Base-by-base conservation (phyloP, 257 asterid genomes). In the Verbena officinalis region DNA sequence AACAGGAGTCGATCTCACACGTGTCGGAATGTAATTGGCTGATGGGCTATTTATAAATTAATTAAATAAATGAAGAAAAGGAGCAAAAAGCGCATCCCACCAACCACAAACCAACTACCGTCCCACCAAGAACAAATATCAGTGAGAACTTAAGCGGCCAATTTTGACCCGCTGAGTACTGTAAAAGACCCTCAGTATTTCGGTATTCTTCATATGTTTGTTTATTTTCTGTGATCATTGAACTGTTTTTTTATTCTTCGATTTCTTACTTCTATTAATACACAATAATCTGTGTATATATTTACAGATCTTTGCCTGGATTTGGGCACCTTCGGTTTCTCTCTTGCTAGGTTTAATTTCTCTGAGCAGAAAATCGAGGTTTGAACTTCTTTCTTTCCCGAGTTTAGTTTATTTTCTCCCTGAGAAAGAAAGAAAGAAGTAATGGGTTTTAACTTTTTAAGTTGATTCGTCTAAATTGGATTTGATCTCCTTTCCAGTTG, bases 161-260 rank as follows among this genome's bases (percentile, higher is more conserved):
- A 54, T 22, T 40, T 76, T 75, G 87, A 81, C 87, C 82, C 73
- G 77, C 72, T 17, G 21, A 36, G 7, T 31, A 31, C 19, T 49
- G 10, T 27, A 62, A 24, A 42, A 70, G 36, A 20, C 54, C 22
- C 66, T 70, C 69, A 75, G 55, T 14, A 46, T 16, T 62, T 52
- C n/a, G 17, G 69, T 44, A 52, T 55, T 61, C 30, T 4, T 5
- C 20, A 5, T 38, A 14, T 63, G 14, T 38, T 11, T 60, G 31
- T 62, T 10, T 8, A 24, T 58, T 11, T 63, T 58, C 45, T 7
- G 9, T 11, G 44, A 64, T 62, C n/a, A 43, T 9, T 36, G 55
- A 65, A 15, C 44, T 30, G 48, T 16, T 11, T 51, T 54, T 56
- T 55, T 55, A 34, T 57, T 44, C 62, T 43, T 17, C 67, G 17